phyloP scores from a whole-genome alignment of 2,329 filamentous ascomycete species.

The Trichoderma cornu-damae region DNA sequence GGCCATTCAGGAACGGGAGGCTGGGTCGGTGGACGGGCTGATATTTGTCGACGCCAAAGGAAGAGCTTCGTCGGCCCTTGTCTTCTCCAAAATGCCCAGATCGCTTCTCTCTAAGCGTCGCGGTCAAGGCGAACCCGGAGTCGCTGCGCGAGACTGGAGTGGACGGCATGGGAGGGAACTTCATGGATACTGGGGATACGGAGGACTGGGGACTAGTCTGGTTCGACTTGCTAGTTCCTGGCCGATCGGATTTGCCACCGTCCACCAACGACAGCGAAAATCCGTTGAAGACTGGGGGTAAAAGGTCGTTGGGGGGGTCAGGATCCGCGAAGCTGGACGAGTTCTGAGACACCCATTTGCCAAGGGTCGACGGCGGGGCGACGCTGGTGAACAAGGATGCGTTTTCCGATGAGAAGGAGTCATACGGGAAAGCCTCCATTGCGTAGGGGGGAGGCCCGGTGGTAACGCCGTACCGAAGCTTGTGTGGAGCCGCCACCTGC shows the following conservation, averaged over 20 bases:
- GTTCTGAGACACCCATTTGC: slow-evolving; percentile 83
- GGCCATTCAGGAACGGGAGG: slow-evolving; percentile 66
- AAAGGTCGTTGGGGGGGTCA: slow-evolving; percentile 45
- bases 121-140: slow-evolving; percentile 80
- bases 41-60: slow-evolving; percentile 73
- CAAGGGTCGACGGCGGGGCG: slow-evolving; percentile 65
- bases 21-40: slow-evolving; percentile 61
- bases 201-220: slow-evolving; percentile 59
- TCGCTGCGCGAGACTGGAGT: slow-evolving; percentile 85
- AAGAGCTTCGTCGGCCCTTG: slow-evolving; percentile 81
- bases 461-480: slow-evolving; percentile 77
- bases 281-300: slow-evolving; percentile 79
- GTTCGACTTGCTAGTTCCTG: slow-evolving; percentile 65
- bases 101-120: slow-evolving; percentile 85
- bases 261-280: slow-evolving; percentile 74
- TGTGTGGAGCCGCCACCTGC: slow-evolving; percentile 85
- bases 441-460: slow-evolving; percentile 90
- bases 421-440: slow-evolving; percentile 85
- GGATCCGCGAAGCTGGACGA: slow-evolving; percentile 79
- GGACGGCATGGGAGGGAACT: slow-evolving; percentile 69
- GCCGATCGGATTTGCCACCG: slow-evolving; percentile 63
- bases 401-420: slow-evolving; percentile 85
- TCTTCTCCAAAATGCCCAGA: slow-evolving; percentile 85
- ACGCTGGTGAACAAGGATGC: slow-evolving; percentile 70
- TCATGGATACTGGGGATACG: slow-evolving; percentile 70